A percentile compares a stretch with the other conserved stretches of the same genome.
Conservation (phyloP, 176 grass and related monocot species). For the Oryza australiensis region DNA sequence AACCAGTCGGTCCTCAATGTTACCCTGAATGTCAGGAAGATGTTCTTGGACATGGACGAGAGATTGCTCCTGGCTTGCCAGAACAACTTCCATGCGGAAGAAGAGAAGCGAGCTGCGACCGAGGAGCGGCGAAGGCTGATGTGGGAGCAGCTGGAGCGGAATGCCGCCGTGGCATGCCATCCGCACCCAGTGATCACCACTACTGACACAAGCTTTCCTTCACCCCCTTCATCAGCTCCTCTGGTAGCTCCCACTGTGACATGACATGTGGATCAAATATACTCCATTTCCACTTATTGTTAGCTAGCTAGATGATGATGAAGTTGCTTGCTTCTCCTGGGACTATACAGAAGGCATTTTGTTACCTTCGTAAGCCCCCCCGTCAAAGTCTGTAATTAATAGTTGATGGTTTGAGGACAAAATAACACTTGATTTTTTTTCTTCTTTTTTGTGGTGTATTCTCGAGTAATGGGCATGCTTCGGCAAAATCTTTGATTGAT, state of each 20-base stretch:
- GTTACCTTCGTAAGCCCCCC: constrained; percentile 55
- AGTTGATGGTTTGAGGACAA: constrained; percentile 56
- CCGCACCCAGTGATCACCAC: constrained; percentile 40
- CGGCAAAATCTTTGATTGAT: constrained; percentile 38
- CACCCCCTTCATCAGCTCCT: constrained; percentile 47
- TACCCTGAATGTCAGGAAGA: constrained; percentile 83
- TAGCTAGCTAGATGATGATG: constrained; percentile 66
- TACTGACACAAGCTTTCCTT: constrained; percentile 36
- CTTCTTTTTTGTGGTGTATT: constrained; percentile 47
- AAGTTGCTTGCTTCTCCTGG: constrained; percentile 55
- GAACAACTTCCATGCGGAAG: constrained; percentile 76
- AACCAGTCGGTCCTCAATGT: constrained; percentile 90
- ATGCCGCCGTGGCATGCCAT: constrained; percentile 39
- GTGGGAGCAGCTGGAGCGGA: constrained; percentile 85
- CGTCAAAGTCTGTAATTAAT: constrained; percentile 68
- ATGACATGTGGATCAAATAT: constrained; percentile 43
- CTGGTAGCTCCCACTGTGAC: constrained; percentile 57
- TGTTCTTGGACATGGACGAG: constrained; percentile 93
- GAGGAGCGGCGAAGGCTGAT: constrained; percentile 71
- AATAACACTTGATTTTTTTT: constrained; percentile 49
- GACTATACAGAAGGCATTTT: constrained; percentile 58
- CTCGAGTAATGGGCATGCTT: constrained; percentile 46
- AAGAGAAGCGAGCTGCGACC: constrained; percentile 47
- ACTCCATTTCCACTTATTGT: constrained; percentile 25
- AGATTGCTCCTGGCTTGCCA: constrained; percentile 73